Evolutionary conservation across 2,329 filamentous ascomycete genomes (phyloP).

Genomic region (Fusarium sp.): DNA sequence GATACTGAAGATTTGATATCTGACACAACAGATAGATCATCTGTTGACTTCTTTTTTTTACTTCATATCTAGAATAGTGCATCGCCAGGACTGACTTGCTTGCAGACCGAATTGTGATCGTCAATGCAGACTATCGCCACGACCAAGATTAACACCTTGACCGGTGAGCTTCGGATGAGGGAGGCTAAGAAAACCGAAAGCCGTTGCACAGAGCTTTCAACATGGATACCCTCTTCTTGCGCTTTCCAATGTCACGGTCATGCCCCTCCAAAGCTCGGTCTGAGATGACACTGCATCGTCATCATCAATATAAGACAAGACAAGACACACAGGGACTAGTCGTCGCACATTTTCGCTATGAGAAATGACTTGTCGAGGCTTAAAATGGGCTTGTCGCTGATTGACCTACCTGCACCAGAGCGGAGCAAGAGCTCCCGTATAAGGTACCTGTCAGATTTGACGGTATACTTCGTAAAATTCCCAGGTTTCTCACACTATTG

Average conservation of each 20-base stretch:
- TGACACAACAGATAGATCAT: constrained; percentile 12
- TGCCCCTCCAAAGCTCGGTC: constrained; percentile 16
- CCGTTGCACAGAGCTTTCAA: constrained; percentile 7
- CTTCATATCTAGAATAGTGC: constrained; percentile 6
- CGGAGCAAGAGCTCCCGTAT: constrained; percentile 37
- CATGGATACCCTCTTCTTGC: constrained; percentile 1
- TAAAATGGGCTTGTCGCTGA: constrained; percentile 31
- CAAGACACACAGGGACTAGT: constrained; percentile 40
- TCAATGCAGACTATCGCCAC: constrained; percentile 12
- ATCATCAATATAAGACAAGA: constrained; percentile 43
- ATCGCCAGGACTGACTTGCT: constrained; percentile 6
- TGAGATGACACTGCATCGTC: constrained; percentile 23
- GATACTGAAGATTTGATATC: constrained; percentile 26
- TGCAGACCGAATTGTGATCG: constrained; percentile 8
- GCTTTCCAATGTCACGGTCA: constrained; percentile 8
- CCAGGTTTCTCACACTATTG: background rate
- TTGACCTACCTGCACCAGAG: constrained; percentile 38
- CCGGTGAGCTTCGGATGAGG: constrained; percentile 5
- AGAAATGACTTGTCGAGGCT: constrained; percentile 39
- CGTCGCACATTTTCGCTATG: constrained; percentile 25
- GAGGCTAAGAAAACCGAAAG: background rate
- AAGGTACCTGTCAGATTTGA: constrained; percentile 42
- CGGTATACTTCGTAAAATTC: constrained; percentile 1
- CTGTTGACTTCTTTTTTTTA: background rate
- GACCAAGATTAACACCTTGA: constrained; percentile 24